Percentiles rank a stretch among this genome's conserved stretches.
phyloP scores from a whole-genome alignment of 495 filamentous ascomycete genomes.

The Xylaria curta region DNA sequence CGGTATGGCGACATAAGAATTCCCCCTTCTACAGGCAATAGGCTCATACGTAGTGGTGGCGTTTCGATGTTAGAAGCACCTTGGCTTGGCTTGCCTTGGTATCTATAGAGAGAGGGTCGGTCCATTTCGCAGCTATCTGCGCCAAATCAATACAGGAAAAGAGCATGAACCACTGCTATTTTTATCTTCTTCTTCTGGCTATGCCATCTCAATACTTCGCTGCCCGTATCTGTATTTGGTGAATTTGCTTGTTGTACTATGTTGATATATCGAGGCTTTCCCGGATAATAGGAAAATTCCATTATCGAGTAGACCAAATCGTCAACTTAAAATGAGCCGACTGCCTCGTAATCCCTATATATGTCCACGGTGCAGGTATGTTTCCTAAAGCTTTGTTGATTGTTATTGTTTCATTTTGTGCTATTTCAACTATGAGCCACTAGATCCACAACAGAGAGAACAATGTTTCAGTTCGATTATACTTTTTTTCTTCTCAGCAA shows the following conservation, averaged over 20 bases:
- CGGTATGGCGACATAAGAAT: neutral
- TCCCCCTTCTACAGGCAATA: neutral
- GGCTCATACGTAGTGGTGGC: neutral
- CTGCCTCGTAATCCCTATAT: neutral
- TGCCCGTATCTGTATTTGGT: neutral
- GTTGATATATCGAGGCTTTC: neutral
- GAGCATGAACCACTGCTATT: neutral
- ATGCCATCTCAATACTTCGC: neutral
- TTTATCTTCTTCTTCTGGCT: neutral
- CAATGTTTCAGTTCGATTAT: neutral
- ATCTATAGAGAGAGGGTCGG: conserved; percentile 14
- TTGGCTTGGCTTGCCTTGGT: neutral
- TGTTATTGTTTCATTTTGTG: neutral
- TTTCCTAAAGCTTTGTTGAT: neutral
- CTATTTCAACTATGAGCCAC: neutral
- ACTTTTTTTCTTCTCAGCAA: neutral
- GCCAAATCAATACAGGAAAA: conserved; percentile 21
- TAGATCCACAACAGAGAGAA: neutral
- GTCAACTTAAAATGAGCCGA: no score
- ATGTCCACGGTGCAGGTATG: neutral
- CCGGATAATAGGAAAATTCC: no score
- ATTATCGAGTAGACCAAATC: neutral
- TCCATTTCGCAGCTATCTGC: conserved; percentile 12
- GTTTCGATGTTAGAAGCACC: neutral
- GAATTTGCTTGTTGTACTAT: neutral